A percentile compares a stretch with the other conserved stretches of the same genome.
phyloP scores from a whole-genome alignment of 73 alveolate genomes.

The Stentor roeselii region DNA sequence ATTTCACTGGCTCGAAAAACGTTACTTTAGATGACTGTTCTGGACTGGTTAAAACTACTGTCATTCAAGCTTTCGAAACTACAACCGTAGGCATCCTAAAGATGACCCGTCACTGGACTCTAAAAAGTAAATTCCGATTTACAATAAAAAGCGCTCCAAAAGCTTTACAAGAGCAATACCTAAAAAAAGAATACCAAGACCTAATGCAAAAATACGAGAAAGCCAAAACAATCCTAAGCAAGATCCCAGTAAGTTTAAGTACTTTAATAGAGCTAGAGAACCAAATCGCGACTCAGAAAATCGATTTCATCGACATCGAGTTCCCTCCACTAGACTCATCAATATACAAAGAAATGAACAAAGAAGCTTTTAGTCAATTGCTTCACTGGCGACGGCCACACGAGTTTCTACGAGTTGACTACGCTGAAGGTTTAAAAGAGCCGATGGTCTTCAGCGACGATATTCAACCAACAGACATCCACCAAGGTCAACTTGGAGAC shows the following conservation, averaged over 20 bases:
- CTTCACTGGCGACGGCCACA: conserved; percentile 58
- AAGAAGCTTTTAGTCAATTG: not conserved
- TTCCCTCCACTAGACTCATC: conserved; percentile 38
- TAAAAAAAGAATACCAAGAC: not conserved
- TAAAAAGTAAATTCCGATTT: not conserved
- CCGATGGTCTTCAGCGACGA: conserved; percentile 68
- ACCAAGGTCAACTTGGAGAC: conserved; percentile 77
- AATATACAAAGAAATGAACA: not conserved
- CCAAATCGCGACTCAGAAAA: not conserved
- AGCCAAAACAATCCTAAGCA: not conserved
- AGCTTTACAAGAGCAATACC: not conserved
- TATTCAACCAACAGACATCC: conserved; percentile 79
- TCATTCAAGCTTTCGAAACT: not conserved
- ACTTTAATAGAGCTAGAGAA: too few relatives aligned
- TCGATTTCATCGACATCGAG: conserved; percentile 30
- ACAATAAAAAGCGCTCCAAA: not conserved
- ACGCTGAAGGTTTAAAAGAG: too few relatives aligned
- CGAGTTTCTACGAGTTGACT: conserved; percentile 34
- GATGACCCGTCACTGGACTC: conserved; percentile 41
- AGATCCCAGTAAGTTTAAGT: not conserved
- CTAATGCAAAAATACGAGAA: too few relatives aligned
- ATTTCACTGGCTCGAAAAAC: not conserved
- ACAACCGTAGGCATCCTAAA: too few relatives aligned
- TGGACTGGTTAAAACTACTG: not conserved
- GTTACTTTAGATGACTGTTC: not conserved